These are phyloP conservation scores for Xanthoconium stramineum DNA, from an alignment of 768 basidiomycete genomes.

Conservation along the genomic window DNA sequence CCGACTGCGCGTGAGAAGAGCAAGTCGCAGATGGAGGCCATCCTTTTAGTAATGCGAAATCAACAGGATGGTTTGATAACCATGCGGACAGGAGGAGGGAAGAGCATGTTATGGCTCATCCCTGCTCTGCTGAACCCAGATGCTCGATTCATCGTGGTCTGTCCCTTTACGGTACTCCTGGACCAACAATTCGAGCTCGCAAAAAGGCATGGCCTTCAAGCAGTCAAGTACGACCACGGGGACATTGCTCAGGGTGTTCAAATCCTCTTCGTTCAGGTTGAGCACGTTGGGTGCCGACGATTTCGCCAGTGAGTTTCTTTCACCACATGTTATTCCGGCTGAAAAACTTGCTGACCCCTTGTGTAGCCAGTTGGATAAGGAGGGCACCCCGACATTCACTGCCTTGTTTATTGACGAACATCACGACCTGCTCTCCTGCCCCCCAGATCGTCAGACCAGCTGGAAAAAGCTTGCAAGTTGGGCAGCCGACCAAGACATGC, in stretches of 20 bases:
- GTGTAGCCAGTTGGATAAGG: not conserved
- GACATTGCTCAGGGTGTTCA: not conserved
- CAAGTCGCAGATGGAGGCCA: not conserved
- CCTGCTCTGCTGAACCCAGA: not conserved
- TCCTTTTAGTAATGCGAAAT: not conserved
- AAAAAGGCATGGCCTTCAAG: not conserved
- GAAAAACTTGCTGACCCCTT: not conserved
- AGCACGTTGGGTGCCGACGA: not conserved
- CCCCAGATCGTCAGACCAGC: not conserved
- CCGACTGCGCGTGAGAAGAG: not conserved
- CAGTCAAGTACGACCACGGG: not conserved
- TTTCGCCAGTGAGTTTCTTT: not conserved
- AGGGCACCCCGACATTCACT: not conserved
- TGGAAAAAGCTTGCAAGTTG: conserved; percentile 3
- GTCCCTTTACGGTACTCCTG: conserved; percentile 2
- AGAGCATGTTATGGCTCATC: conserved; percentile 2
- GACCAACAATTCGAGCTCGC: not conserved
- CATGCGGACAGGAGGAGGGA: conserved; percentile 4
- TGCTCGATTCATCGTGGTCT: not conserved
- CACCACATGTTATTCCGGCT: not conserved
- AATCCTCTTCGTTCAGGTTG: conserved; percentile 3
- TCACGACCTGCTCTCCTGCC: not conserved
- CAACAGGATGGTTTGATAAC: conserved; percentile 3
- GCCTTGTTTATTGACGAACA: not conserved
- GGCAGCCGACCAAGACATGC: not conserved